Evolutionary conservation across 2,329 filamentous ascomycete species (phyloP).

Genomic region (Orbilia brochopaga): DNA sequence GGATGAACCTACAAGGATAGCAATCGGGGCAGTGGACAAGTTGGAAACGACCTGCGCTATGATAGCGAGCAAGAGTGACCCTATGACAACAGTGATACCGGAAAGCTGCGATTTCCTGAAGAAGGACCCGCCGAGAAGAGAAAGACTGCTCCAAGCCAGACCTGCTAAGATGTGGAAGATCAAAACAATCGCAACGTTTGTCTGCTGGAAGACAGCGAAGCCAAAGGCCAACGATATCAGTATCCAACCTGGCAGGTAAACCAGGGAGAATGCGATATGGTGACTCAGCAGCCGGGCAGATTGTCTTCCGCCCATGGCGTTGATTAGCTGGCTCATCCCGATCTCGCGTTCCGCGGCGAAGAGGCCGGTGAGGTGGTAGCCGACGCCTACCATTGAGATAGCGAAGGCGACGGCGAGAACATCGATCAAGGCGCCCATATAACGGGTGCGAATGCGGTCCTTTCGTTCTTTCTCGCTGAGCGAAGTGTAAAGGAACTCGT

Average conservation of each 20-base stretch:
- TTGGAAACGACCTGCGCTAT: conserved; percentile 76
- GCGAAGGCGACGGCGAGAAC: conserved; percentile 81
- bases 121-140: conserved; percentile 79
- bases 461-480: conserved; percentile 71
- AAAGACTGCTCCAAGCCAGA: conserved; percentile 77
- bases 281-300: conserved; percentile 77
- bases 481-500: conserved; percentile 79
- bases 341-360: conserved; percentile 84
- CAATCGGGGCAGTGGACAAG: conserved; percentile 69
- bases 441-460: conserved; percentile 66
- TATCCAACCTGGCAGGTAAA: conserved; percentile 85
- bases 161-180: conserved; percentile 79
- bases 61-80: conserved; percentile 76
- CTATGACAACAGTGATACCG: conserved; percentile 77
- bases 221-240: conserved; percentile 72
- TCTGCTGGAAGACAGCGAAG: conserved; percentile 69
- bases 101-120: conserved; percentile 88
- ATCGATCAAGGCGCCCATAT: conserved; percentile 69
- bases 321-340: conserved; percentile 85
- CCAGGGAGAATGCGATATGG: conserved; percentile 77
- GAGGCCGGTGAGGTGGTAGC: conserved; percentile 84
- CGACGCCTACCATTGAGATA: conserved; percentile 77
- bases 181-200: conserved; percentile 70
- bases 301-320: conserved; percentile 85
- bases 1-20: conserved; percentile 62